Evolutionary conservation across 495 filamentous ascomycete species (phyloP), one percentile per base, ranked within the genome.

Genomic region (Rostrohypoxylon terebratum): DNA sequence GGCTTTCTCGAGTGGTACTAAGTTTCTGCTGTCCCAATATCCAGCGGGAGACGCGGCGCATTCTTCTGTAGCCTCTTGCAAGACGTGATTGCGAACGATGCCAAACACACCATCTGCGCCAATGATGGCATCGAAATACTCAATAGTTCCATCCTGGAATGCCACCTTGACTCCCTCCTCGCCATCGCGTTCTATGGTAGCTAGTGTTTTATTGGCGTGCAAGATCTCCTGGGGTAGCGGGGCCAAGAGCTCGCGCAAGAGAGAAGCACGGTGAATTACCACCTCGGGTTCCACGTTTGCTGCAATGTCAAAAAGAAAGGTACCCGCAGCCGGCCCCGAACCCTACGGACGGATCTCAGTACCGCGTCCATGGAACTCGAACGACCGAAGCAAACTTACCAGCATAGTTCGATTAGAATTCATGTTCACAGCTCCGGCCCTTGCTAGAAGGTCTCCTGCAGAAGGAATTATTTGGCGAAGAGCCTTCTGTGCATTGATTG

Each of bases 61-160:
- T 36, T 38, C 33, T 67, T 63, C 44, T 3, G 53, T 40, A 1
- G 47, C 42, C 2, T 66, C 59, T 33, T 33, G 25, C 0, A 77
- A 13, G 0, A 78, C 71, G 11, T 68, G 28, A 10, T 63, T 50
- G 3, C 77, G 67, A 3, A 78, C 66, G 1, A 16, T 14, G 57
- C 77, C 65, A 38, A 72, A 74, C 8, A 77, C 71, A n/a, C 77
- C 77, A 51, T 78, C 77, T 0, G 75, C 77, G 2, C 75, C 77
- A 25, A 78, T 74, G 14, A 78, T 58, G n/a, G 62, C 70, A 44
- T 78, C 72, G 38, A 72, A 77, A 11, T 64, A 8, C 1, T 42
- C 58, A 1, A 34, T 33, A 6, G 59, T 62, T 2, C 69, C 74
- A 25, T 76, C 76, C 31, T 71, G 25, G 54, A 78, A 75, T 2